Base-by-base conservation (phyloP, 2,329 filamentous ascomycete species). In the Calonectria pseudoreteaudii region DNA sequence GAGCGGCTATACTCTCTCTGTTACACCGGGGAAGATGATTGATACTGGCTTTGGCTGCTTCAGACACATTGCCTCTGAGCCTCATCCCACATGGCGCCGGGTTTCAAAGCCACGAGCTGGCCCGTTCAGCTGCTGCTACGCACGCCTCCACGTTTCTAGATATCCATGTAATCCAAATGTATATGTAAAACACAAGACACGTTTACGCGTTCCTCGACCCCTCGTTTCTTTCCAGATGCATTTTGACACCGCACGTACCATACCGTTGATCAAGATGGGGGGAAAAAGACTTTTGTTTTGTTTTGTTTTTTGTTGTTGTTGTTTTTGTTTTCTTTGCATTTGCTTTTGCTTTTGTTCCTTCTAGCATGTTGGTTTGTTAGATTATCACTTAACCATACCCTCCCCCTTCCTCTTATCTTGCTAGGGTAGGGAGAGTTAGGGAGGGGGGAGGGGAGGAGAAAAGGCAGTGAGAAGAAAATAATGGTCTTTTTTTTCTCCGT, bases 101-200 rank as follows among this genome's bases (percentile, higher is more conserved):
- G 65, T 53, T 53, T 52, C 23, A 38, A 67, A 26, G 65, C 65
- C 49, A 36, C 31, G 23, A 41, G 34, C 31, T 30, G 49, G 65
- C 65, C 34, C 49, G n/a, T 53, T 53, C 65, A 53, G 31, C 30
- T 38, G 13, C 38, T 28, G 31, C 36, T 30, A 31, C 26, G 36
- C 49, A 30, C 18, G 34, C 18, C 16, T 28, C 31, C 49, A 53
- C 11, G 30, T 41, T 23, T 41, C 36, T 67, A 67, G 65, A 53
- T 67, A 56, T 38, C 65, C 65, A 67, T 53, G 47, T 50, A 67
- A 67, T 53, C 47, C 18, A 18, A 66, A 38, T 47, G 60, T 53
- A 67, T 50, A 53, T 53, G 34, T 26, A 28, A 53, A 62, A 62
- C 56, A 30, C 56, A 62, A 62, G 38, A 62, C 56, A 62, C 18